A percentile compares a stretch with the other conserved stretches of the same genome.
phyloP scores from a whole-genome alignment of 1,284 basidiomycete genomes.

The Bondarzewia mesenterica region DNA sequence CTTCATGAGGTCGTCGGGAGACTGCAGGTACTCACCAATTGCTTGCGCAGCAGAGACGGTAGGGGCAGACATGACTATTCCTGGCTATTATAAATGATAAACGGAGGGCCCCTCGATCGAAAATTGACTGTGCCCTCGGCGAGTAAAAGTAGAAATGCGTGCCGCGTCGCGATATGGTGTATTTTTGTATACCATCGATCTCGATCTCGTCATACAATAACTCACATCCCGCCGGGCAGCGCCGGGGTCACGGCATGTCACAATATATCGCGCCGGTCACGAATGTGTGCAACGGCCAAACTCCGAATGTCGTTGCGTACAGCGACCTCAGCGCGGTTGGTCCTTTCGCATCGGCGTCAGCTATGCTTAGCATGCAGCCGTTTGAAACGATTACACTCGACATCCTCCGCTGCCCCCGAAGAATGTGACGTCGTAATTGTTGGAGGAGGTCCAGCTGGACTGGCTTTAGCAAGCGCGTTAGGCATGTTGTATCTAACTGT shows the following conservation, averaged over 20 bases:
- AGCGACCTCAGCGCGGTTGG: background rate
- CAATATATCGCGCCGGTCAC: no score
- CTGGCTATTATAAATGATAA: background rate
- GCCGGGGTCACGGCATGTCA: background rate
- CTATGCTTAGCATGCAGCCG: background rate
- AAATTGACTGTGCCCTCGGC: background rate
- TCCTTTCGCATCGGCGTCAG: background rate
- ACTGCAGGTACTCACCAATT: conserved; percentile 81
- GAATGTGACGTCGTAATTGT: conserved; percentile 87
- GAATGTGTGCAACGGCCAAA: no score
- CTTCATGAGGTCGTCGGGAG: conserved; percentile 92
- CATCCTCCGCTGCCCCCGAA: conserved; percentile 18
- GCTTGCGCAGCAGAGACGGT: conserved; percentile 74
- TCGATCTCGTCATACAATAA: no score
- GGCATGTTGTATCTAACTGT: conserved; percentile 40
- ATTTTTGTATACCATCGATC: no score
- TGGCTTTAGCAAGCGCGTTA: conserved; percentile 84
- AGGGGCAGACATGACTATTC: conserved; percentile 12
- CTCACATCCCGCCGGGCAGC: no score
- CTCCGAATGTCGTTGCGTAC: conserved; percentile 4
- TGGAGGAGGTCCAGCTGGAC: conserved; percentile 88
- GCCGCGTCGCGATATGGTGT: background rate
- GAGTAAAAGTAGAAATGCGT: background rate
- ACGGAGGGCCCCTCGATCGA: background rate
- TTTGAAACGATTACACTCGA: background rate